Evolutionary conservation across 1,284 basidiomycete species (phyloP), one percentile per base, ranked within the genome.

Genomic region (Cronartium ribicola): DNA sequence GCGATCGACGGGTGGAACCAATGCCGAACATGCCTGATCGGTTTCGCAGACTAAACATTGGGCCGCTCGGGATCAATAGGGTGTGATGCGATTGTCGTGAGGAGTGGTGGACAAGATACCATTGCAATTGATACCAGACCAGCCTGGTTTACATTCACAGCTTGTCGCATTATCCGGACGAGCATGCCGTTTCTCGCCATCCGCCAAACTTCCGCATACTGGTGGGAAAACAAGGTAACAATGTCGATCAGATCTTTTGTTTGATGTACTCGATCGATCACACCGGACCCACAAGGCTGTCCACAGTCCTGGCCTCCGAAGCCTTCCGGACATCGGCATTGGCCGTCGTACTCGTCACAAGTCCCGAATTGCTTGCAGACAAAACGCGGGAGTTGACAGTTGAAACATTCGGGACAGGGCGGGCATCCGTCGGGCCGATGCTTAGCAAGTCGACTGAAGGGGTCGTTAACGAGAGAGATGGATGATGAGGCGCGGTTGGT

Each of bases 81-180:
- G 0, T 22, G 20, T 44, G 64, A 36, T 71, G 68, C 17, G 37
- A 22, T 10, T 5, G 41, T 63, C n/a, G 41, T n/a, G 17, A 17
- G 37, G 20, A 60, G 48, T 39, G 17, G 17, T 48, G 63, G 4
- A 44, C 20, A 57, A 36, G 63, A 76, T 74, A 93, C 92, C 92
- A 81, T 97, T 96, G 83, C 94, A 98, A 80, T 97, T 98, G 77
- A 98, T 89, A 13, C 95, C 94, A 63, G 86, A 86, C 94, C 94
- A 98, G 0, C 94, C 94, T 0, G 93, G 90, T 78, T 90, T 90
- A 81, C 95, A 98, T 43, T 92, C 84, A 82, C 95, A 98, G 43
- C 64, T 73, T 7, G 86, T 82, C 77, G 89, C 85, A 1, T 88
- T 89, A 10, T 88, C 86, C 63, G 89, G 88, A 73, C 94, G 85